Percentiles rank a stretch among this genome's conserved stretches.
Conservation (phyloP, 768 basidiomycete species). For the Boletus pseudopeckii region DNA sequence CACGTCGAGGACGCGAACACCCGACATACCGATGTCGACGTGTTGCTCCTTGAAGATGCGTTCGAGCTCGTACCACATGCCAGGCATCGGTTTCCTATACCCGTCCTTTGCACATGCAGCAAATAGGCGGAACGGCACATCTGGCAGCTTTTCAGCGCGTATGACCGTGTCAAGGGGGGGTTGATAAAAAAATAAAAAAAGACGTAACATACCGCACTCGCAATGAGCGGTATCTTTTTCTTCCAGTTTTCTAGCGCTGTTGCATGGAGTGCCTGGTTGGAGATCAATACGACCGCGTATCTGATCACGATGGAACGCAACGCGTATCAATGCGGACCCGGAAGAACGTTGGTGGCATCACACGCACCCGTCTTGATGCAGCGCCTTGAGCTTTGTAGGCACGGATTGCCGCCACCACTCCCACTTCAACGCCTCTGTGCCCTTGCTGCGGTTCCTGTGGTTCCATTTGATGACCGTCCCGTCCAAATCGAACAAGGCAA, state of each 20-base stretch:
- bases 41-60: slow-evolving; percentile 55
- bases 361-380: slow-evolving; percentile 59
- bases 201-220: slow-evolving; percentile 46
- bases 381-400: slow-evolving; percentile 56
- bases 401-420: slow-evolving; percentile 73
- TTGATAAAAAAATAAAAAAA: background rate
- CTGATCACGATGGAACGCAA: slow-evolving; percentile 33
- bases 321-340: background rate
- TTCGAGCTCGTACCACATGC: slow-evolving; percentile 79
- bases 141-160: slow-evolving; percentile 48
- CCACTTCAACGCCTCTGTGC: slow-evolving; percentile 33
- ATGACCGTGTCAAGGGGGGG: background rate
- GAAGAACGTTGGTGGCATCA: background rate
- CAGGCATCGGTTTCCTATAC: slow-evolving; percentile 83
- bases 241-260: slow-evolving; percentile 62
- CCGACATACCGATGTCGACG: slow-evolving; percentile 58
- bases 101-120: slow-evolving; percentile 74
- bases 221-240: slow-evolving; percentile 68
- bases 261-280: slow-evolving; percentile 69
- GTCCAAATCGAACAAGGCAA: slow-evolving; percentile 84
- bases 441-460: slow-evolving; percentile 33
- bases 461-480: slow-evolving; percentile 72
- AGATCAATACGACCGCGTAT: slow-evolving; percentile 70
- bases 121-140: slow-evolving; percentile 72
- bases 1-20: too few species aligned